Percentiles rank a stretch among this genome's conserved stretches.
Evolutionary conservation across 1,284 basidiomycete genomes (phyloP).

Genomic region (Rugosomyces carneus): DNA sequence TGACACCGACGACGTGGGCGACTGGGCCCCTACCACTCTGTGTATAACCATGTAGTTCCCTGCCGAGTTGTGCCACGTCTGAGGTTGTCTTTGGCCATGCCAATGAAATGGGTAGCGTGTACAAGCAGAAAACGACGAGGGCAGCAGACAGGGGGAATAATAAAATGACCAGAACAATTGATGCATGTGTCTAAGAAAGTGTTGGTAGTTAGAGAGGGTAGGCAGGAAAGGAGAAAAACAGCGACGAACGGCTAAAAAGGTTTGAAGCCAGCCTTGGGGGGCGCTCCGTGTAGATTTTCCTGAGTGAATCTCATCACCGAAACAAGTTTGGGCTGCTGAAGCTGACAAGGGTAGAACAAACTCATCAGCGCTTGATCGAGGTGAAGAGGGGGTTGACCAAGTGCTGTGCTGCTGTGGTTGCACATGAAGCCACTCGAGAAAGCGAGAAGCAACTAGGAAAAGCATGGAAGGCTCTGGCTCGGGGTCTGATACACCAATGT

Average conservation of each 20-base stretch:
- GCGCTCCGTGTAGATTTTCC: slow-evolving; percentile 22
- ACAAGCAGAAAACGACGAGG: slow-evolving; percentile 35
- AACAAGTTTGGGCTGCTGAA: slow-evolving; percentile 45
- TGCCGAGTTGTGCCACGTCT: slow-evolving; percentile 67
- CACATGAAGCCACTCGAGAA: slow-evolving; percentile 47
- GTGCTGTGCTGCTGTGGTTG: slow-evolving; percentile 29
- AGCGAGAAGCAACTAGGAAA: slow-evolving; percentile 41
- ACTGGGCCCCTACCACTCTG: slow-evolving; percentile 58
- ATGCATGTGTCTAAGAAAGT: slow-evolving; percentile 46
- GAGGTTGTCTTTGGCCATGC: slow-evolving; percentile 69
- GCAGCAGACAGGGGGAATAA: slow-evolving; percentile 58
- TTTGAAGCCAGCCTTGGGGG: slow-evolving; percentile 34
- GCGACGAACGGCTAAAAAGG: slow-evolving; percentile 42
- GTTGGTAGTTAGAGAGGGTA: slow-evolving; percentile 8
- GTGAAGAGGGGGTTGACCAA: slow-evolving; percentile 45
- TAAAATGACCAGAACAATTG: slow-evolving; percentile 60
- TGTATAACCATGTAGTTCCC: slow-evolving; percentile 70
- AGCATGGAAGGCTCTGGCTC: slow-evolving; percentile 38
- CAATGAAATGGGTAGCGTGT: slow-evolving; percentile 63
- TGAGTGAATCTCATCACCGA: slow-evolving; percentile 41
- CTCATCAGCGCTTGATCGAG: slow-evolving; percentile 45
- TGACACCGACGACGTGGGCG: slow-evolving; percentile 72
- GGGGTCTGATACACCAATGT: slow-evolving; percentile 16
- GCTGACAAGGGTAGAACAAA: slow-evolving; percentile 68
- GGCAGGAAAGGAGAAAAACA: slow-evolving; percentile 18